phyloP scores from a whole-genome alignment of 805 yeast genomes.

The Ogataea nakhonphanomensis region DNA sequence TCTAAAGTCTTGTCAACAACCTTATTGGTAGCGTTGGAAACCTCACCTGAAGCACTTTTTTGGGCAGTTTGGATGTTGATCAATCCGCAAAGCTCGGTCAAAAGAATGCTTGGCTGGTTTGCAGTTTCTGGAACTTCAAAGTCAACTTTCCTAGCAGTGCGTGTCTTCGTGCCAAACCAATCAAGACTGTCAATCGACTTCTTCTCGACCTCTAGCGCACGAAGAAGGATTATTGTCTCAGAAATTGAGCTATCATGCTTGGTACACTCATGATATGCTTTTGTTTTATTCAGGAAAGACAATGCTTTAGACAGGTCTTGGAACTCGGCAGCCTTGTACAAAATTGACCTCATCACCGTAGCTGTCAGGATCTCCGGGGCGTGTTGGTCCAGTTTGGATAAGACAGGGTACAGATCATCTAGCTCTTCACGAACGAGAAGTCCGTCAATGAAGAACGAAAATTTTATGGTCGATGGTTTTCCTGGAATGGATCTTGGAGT shows the following conservation, averaged over 20 bases:
- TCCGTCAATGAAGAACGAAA: slow-evolving; percentile 25
- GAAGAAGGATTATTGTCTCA: slow-evolving; percentile 25
- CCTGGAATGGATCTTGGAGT: slow-evolving; percentile 24
- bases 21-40: not conserved
- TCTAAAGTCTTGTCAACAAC: slow-evolving; percentile 6
- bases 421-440: slow-evolving; percentile 26
- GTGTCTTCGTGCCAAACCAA: slow-evolving; percentile 18
- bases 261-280: slow-evolving; percentile 12
- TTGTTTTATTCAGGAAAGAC: slow-evolving; percentile 19
- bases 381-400: slow-evolving; percentile 16
- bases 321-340: slow-evolving; percentile 27
- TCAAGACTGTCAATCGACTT: slow-evolving; percentile 11
- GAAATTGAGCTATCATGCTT: slow-evolving; percentile 19
- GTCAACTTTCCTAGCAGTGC: slow-evolving; percentile 12
- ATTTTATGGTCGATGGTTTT: slow-evolving; percentile 26
- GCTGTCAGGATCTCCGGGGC: slow-evolving; percentile 22
- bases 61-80: slow-evolving; percentile 15
- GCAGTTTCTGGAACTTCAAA: slow-evolving; percentile 4
- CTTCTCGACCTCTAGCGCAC: slow-evolving; percentile 21
- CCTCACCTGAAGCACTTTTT: slow-evolving; percentile 2
- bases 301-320: slow-evolving; percentile 19
- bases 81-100: slow-evolving; percentile 15
- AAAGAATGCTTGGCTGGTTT: slow-evolving; percentile 1
- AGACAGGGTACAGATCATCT: slow-evolving; percentile 13
- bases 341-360: slow-evolving; percentile 23